These are phyloP conservation scores for Epicoccum sorghinum DNA, from an alignment of 2,329 filamentous ascomycete genomes.

Conservation along the genomic window DNA sequence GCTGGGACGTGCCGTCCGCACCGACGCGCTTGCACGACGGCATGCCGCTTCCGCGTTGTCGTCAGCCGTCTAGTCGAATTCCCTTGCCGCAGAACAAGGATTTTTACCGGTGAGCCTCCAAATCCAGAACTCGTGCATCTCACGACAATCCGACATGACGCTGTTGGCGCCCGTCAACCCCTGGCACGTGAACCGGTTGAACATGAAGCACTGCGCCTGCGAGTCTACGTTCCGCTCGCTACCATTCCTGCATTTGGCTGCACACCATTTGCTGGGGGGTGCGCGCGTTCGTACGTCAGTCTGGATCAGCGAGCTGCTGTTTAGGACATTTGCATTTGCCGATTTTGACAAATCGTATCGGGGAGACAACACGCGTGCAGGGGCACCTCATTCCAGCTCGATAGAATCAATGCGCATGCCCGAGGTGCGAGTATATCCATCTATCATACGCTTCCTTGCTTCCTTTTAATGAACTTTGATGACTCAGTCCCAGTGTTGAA, in stretches of 20 bases:
- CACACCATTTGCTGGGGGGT: background rate
- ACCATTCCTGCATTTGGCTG: slow-evolving; percentile 5
- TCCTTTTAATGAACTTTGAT: background rate
- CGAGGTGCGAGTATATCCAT: background rate
- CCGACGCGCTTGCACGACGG: slow-evolving; percentile 12
- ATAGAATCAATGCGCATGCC: background rate
- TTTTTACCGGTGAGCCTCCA: slow-evolving; percentile 1
- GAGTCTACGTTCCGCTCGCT: slow-evolving; percentile 14
- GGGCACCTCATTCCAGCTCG: background rate
- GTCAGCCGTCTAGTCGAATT: background rate
- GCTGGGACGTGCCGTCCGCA: slow-evolving; percentile 25
- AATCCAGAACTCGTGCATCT: slow-evolving; percentile 2
- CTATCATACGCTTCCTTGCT: slow-evolving; percentile 2
- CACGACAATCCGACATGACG: background rate
- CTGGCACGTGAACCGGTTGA: background rate
- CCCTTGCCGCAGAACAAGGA: slow-evolving; percentile 1
- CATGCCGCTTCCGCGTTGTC: slow-evolving; percentile 11
- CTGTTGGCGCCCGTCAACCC: background rate
- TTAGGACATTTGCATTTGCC: too few relatives aligned
- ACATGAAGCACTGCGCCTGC: background rate
- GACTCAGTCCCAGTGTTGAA: too few relatives aligned
- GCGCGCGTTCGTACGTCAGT: background rate
- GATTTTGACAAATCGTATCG: too few relatives aligned
- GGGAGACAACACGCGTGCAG: too few relatives aligned
- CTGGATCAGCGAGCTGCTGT: too few relatives aligned